Conservation (phyloP, 2,329 filamentous ascomycete genomes). For the Parasarocladium wereldwijsianum region DNA sequence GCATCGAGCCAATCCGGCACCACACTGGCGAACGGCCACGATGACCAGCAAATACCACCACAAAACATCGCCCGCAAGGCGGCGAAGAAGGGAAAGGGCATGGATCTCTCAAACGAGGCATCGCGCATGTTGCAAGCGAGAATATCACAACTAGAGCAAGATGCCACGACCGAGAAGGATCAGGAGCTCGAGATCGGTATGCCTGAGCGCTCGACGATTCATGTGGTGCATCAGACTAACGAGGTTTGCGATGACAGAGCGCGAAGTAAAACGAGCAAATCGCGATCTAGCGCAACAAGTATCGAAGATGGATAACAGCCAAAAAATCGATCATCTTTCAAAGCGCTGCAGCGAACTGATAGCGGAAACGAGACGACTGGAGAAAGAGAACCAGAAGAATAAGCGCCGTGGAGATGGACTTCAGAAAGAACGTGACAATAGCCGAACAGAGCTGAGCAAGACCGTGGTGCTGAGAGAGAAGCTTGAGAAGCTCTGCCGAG, state of each 20-base stretch:
- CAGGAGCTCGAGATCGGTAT: slow-evolving; percentile 91
- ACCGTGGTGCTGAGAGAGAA: slow-evolving; percentile 88
- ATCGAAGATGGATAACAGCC: slow-evolving; percentile 81
- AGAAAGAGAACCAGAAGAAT: slow-evolving; percentile 87
- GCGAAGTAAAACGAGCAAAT: slow-evolving; percentile 87
- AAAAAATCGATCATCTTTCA: slow-evolving; percentile 80
- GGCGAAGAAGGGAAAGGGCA: slow-evolving; percentile 71
- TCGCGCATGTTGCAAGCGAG: slow-evolving; percentile 84
- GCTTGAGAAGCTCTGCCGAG: slow-evolving; percentile 86
- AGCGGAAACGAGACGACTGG: slow-evolving; percentile 87
- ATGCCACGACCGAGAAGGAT: slow-evolving; percentile 85
- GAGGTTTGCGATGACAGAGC: slow-evolving; percentile 39
- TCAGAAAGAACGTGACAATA: slow-evolving; percentile 92
- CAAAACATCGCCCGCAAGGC: slow-evolving; percentile 50
- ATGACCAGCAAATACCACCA: slow-evolving; percentile 20
- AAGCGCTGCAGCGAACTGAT: slow-evolving; percentile 85
- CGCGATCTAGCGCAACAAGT: slow-evolving; percentile 79
- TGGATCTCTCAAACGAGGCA: slow-evolving; percentile 62
- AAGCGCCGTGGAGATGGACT: slow-evolving; percentile 89
- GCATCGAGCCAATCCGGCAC: slow-evolving; percentile 25
- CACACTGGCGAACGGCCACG: slow-evolving; percentile 26
- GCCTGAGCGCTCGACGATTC: slow-evolving; percentile 12
- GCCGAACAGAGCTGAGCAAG: slow-evolving; percentile 77
- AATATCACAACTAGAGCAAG: slow-evolving; percentile 88
- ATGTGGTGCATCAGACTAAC: not conserved